Percentiles rank a stretch among this genome's conserved stretches.
Conservation (phyloP, 169 alveolate species). For the Eimeria sp. region DNA sequence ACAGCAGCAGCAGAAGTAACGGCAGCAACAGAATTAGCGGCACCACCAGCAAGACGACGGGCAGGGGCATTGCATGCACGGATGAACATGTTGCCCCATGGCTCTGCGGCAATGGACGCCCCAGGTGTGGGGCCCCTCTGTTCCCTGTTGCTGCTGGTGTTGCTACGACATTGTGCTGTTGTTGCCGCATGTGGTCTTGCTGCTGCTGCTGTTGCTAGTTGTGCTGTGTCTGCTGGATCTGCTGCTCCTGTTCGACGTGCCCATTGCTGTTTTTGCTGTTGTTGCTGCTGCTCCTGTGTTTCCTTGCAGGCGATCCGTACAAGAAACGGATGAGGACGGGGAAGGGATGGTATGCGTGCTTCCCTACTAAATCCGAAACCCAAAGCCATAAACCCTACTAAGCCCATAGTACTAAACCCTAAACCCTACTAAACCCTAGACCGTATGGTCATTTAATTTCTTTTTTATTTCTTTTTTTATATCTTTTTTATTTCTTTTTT, state of each 20-base stretch:
- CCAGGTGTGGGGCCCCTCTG: constrained; percentile 1
- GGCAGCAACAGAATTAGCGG: no score
- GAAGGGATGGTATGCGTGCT: constrained; percentile 19
- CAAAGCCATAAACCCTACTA: background rate
- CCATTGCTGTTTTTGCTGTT: background rate
- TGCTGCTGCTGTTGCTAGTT: background rate
- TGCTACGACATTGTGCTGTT: background rate
- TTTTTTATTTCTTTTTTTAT: background rate
- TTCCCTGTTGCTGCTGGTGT: background rate
- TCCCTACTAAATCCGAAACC: constrained; percentile 3
- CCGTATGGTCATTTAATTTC: no score
- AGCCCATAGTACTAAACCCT: no score
- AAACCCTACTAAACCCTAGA: no score
- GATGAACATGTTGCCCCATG: no score
- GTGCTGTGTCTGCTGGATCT: background rate
- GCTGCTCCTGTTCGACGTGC: background rate
- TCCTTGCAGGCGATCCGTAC: background rate
- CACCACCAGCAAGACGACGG: no score
- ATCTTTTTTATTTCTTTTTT: background rate
- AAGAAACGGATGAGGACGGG: constrained; percentile 54
- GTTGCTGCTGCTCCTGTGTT: constrained; percentile 43
- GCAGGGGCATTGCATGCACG: no score
- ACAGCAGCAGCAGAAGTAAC: no score
- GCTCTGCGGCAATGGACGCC: background rate
- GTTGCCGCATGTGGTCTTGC: background rate